Evolutionary conservation across 805 yeast genomes (phyloP).

Genomic region (Yamadazyma insecticola): DNA sequence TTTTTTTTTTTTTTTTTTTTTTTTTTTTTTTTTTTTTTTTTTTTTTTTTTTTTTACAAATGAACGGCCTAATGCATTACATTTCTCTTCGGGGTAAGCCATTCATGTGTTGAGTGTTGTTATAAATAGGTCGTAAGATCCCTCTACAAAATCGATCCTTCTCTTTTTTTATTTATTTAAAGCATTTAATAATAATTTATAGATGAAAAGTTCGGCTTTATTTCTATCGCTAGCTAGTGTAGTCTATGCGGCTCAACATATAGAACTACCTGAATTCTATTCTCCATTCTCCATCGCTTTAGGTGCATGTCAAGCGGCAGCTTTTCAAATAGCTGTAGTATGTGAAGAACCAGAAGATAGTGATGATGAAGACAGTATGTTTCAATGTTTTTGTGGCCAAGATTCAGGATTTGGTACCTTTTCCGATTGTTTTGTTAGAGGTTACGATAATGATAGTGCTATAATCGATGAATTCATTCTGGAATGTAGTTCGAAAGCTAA

Average conservation of each 20-base stretch:
- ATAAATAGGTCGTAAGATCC: no score
- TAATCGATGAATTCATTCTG: constrained; percentile 11
- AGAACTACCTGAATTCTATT: background rate
- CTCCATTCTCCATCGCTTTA: background rate
- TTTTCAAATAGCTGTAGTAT: background rate
- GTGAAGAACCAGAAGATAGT: background rate
- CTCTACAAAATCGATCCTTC: no score
- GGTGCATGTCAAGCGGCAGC: background rate
- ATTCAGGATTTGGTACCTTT: constrained; percentile 17
- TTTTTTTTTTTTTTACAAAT: no score
- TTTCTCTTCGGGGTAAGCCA: no score
- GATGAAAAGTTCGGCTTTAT: no score
- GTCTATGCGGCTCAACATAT: background rate
- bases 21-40: no score
- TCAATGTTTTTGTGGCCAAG: constrained; percentile 13
- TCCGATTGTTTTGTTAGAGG: constrained; percentile 19
- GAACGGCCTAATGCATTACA: no score
- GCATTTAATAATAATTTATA: no score
- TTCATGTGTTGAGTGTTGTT: no score
- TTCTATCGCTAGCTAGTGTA: no score
- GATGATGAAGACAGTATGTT: constrained; percentile 3
- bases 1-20: no score
- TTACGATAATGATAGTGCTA: constrained; percentile 12
- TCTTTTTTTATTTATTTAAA: no score
- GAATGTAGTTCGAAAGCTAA: constrained; percentile 9